A percentile compares a stretch with the other conserved stretches of the same genome.
phyloP scores from a whole-genome alignment of 345 rosid species.

The Brassica cretica region DNA sequence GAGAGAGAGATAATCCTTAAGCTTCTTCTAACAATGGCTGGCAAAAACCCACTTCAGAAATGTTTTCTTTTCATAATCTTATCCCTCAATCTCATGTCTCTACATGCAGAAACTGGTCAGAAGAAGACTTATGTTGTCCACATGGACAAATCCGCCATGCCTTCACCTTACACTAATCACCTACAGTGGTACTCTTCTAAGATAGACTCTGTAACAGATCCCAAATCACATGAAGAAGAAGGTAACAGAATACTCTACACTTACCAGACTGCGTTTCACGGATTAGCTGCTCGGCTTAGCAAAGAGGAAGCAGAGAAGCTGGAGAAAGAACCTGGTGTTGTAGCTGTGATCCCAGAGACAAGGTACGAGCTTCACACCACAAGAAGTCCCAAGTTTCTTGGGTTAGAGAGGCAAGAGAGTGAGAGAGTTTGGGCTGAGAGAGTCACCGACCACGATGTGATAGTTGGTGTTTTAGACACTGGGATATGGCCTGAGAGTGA shows the following conservation, averaged over 20 bases:
- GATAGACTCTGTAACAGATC: conserved; percentile 48
- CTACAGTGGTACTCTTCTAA: conserved; percentile 79
- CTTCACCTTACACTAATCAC: conserved; percentile 54
- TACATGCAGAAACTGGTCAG: conserved; percentile 27
- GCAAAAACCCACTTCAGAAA: conserved; percentile 35
- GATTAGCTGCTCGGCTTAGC: conserved; percentile 61
- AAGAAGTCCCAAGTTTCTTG: conserved; percentile 71
- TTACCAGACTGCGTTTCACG: conserved; percentile 64
- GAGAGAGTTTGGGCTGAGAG: conserved; percentile 52
- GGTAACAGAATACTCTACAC: conserved; percentile 64
- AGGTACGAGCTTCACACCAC: conserved; percentile 73
- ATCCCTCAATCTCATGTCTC: conserved; percentile 37
- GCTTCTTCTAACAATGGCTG: conserved; percentile 42
- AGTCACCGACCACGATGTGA: conserved; percentile 58
- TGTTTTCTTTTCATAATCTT: conserved; percentile 49
- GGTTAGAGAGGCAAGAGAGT: conserved; percentile 53
- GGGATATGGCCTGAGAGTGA: conserved; percentile 82
- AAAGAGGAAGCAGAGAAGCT: conserved; percentile 61
- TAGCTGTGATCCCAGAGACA: conserved; percentile 57
- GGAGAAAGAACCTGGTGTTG: conserved; percentile 52
- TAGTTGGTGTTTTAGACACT: conserved; percentile 76
- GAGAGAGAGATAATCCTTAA: conserved; percentile 13
- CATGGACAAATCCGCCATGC: conserved; percentile 85
- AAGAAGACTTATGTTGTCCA: conserved; percentile 79
- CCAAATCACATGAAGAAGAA: conserved; percentile 38